Evolutionary conservation across 495 filamentous ascomycete genomes (phyloP).

Genomic region (Massariosphaeria phaeospora): DNA sequence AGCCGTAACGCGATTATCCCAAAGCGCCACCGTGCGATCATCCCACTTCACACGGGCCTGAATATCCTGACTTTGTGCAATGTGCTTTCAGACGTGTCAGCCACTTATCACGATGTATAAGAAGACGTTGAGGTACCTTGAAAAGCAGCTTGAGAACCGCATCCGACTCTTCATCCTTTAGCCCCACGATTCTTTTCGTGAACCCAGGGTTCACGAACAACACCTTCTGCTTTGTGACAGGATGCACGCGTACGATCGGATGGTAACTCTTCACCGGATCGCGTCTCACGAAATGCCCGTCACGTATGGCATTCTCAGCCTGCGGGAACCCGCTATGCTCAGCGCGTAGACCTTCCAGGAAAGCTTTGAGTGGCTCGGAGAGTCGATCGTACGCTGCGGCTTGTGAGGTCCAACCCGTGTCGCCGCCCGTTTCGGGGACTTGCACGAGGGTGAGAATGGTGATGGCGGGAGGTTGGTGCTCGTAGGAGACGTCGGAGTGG

Average conservation of each 20-base stretch:
- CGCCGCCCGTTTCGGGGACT: slow-evolving; percentile 24
- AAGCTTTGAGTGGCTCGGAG: slow-evolving; percentile 17
- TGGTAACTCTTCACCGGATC: slow-evolving; percentile 24
- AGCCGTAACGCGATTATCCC: slow-evolving; percentile 40
- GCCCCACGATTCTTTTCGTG: slow-evolving; percentile 21
- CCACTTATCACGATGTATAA: neutral
- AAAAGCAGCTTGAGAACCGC: slow-evolving; percentile 28
- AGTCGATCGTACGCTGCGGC: slow-evolving; percentile 26
- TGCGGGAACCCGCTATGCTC: slow-evolving; percentile 23
- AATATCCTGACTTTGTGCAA: slow-evolving; percentile 24
- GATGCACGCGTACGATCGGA: slow-evolving; percentile 28
- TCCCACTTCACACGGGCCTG: slow-evolving; percentile 26
- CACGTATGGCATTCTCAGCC: slow-evolving; percentile 11
- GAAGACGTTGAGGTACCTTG: slow-evolving; percentile 22
- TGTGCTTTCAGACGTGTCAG: slow-evolving; percentile 13
- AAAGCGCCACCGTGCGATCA: slow-evolving; percentile 22
- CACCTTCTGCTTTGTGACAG: slow-evolving; percentile 19
- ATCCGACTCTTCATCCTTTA: slow-evolving; percentile 29
- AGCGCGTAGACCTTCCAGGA: slow-evolving; percentile 18
- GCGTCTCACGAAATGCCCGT: slow-evolving; percentile 20
- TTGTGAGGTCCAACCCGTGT: slow-evolving; percentile 19
- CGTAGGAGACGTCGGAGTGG: slow-evolving; percentile 29
- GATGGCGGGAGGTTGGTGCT: slow-evolving; percentile 25
- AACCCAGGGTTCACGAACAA: slow-evolving; percentile 29
- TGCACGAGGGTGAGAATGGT: slow-evolving; percentile 22